These are phyloP conservation scores for Pistacia atlantica DNA, from an alignment of 345 rosid species.

Conservation along the genomic window DNA sequence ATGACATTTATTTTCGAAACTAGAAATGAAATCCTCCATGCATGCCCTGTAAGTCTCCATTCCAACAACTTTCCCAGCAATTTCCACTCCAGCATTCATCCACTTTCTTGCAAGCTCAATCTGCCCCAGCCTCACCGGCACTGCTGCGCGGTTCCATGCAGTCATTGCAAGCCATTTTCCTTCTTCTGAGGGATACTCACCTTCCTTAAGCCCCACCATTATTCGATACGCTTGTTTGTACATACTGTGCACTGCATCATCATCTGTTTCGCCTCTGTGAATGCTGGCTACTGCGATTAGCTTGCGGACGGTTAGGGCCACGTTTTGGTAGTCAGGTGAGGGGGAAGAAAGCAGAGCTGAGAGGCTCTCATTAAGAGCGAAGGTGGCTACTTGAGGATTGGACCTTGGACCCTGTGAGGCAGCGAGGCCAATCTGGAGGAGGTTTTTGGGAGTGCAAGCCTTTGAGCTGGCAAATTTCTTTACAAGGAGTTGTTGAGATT, in stretches of 20 bases:
- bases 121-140: slow-evolving; percentile 71
- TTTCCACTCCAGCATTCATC: slow-evolving; percentile 70
- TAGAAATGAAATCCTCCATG: slow-evolving; percentile 76
- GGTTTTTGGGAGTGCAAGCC: slow-evolving; percentile 64
- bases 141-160: slow-evolving; percentile 90
- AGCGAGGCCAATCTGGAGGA: slow-evolving; percentile 72
- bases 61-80: slow-evolving; percentile 66
- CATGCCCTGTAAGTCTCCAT: slow-evolving; percentile 79
- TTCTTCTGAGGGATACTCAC: slow-evolving; percentile 85
- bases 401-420: slow-evolving; percentile 70
- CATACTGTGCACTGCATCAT: slow-evolving; percentile 53
- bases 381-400: slow-evolving; percentile 71
- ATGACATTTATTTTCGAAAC: slow-evolving; percentile 46
- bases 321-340: slow-evolving; percentile 61
- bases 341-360: slow-evolving; percentile 66
- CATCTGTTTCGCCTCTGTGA: slow-evolving; percentile 73
- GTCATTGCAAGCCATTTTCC: slow-evolving; percentile 97
- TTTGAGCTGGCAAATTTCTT: slow-evolving; percentile 71
- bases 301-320: slow-evolving; percentile 71
- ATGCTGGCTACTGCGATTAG: slow-evolving; percentile 60
- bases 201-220: slow-evolving; percentile 88
- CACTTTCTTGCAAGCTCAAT: slow-evolving; percentile 72
- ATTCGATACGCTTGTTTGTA: slow-evolving; percentile 86
- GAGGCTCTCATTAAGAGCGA: slow-evolving; percentile 75
- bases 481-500: slow-evolving; percentile 57